Percentiles rank a stretch among this genome's conserved stretches.
Conservation (phyloP, 495 filamentous ascomycete genomes). For the Tuber magnatum region DNA sequence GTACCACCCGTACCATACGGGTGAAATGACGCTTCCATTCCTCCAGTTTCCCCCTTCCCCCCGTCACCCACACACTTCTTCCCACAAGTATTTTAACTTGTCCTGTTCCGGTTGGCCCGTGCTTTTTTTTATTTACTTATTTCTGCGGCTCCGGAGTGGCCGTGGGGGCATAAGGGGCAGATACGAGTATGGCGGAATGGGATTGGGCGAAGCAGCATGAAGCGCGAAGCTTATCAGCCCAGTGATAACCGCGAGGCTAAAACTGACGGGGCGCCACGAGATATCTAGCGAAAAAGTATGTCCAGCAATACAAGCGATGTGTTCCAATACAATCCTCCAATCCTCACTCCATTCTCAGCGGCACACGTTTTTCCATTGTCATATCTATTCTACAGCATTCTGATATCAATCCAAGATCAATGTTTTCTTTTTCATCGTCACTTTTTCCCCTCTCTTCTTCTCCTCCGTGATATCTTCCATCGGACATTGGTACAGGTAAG, state of each 20-base stretch:
- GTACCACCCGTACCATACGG: background rate
- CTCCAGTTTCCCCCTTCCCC: background rate
- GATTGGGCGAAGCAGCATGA: background rate
- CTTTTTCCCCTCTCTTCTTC: background rate
- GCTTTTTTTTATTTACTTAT: background rate
- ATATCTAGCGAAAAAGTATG: background rate
- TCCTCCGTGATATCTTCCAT: background rate
- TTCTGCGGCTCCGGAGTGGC: background rate
- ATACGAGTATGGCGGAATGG: background rate
- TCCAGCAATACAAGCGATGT: constrained; percentile 3
- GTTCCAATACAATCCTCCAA: constrained; percentile 5
- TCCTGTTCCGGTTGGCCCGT: background rate
- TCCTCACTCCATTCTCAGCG: background rate
- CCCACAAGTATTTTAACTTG: background rate
- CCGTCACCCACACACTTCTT: background rate
- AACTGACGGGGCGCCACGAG: background rate
- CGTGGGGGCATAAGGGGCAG: background rate
- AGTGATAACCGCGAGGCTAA: background rate
- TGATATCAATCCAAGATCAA: constrained; percentile 2
- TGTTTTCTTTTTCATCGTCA: background rate
- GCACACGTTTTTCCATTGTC: constrained; percentile 2
- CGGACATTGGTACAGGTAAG: constrained; percentile 4
- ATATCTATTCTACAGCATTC: background rate
- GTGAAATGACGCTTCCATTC: background rate
- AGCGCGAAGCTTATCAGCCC: constrained; percentile 1